A percentile compares a stretch with the other conserved stretches of the same genome.
Conservation (phyloP, 2,329 filamentous ascomycete genomes). For the Aspergillus transmontanensis region DNA sequence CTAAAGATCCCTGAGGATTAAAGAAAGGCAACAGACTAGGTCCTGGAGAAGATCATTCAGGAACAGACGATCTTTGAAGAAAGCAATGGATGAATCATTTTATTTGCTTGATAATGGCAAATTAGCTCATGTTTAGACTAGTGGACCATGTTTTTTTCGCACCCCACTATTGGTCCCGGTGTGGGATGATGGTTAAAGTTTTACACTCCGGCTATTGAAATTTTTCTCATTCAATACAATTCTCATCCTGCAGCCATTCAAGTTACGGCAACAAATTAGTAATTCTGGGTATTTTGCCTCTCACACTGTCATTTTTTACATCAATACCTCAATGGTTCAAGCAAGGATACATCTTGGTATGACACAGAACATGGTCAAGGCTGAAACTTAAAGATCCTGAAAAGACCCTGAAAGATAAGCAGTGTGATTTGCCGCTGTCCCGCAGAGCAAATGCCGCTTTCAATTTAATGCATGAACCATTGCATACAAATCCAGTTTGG, state of each 20-base stretch:
- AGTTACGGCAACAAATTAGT: background rate
- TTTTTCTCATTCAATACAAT: background rate
- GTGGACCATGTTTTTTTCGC: constrained; percentile 1
- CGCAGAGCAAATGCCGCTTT: background rate
- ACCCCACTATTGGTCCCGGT: background rate
- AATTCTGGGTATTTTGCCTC: background rate
- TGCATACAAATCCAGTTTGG: background rate
- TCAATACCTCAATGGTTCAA: background rate
- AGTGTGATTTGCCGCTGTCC: background rate
- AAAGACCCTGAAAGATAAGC: background rate
- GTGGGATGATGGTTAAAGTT: background rate
- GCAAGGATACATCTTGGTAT: background rate
- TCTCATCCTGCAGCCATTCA: background rate
- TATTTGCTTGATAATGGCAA: background rate
- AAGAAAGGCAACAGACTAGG: background rate
- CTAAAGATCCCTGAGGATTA: background rate
- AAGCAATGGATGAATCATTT: background rate
- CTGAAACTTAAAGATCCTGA: background rate
- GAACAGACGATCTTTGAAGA: background rate
- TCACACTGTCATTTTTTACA: too few relatives aligned
- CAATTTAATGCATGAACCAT: background rate
- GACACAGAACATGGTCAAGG: background rate
- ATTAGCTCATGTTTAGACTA: constrained; percentile 3
- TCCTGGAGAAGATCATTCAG: background rate
- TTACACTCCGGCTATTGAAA: background rate